phyloP scores from a whole-genome alignment of 495 filamentous ascomycete species.

The Penicillium paxilli region DNA sequence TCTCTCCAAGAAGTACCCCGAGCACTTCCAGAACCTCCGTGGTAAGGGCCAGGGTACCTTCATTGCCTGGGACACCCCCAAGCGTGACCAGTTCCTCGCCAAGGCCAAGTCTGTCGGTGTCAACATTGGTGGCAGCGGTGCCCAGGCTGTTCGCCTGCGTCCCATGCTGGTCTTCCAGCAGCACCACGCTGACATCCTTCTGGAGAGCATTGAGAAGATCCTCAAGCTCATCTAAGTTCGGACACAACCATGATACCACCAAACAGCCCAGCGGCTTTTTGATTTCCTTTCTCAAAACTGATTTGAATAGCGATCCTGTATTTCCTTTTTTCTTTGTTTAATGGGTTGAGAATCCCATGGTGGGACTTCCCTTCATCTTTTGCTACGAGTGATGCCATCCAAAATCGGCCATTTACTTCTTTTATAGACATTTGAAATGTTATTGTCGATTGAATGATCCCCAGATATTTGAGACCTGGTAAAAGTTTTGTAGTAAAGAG shows the following conservation, averaged over 20 bases:
- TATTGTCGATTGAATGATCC: conserved; percentile 17
- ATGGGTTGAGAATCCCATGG: not conserved
- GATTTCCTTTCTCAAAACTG: conserved; percentile 10
- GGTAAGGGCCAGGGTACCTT: conserved; percentile 96
- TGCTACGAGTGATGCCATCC: conserved; percentile 23
- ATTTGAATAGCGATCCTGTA: conserved; percentile 27
- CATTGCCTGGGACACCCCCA: conserved; percentile 90
- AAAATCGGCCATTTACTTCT: conserved; percentile 21
- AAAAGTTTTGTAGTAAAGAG: not conserved
- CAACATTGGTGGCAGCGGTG: conserved; percentile 91
- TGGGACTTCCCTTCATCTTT: conserved; percentile 4
- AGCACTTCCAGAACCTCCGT: conserved; percentile 83
- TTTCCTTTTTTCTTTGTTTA: conserved; percentile 11
- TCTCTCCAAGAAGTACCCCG: conserved; percentile 74
- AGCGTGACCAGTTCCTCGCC: conserved; percentile 79
- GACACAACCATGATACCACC: conserved; percentile 4
- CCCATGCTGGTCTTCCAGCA: conserved; percentile 97
- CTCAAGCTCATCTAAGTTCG: conserved; percentile 54
- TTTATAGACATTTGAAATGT: conserved; percentile 20
- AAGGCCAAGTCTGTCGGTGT: conserved; percentile 75
- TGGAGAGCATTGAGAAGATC: conserved; percentile 75
- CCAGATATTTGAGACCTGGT: not conserved
- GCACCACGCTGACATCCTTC: conserved; percentile 74
- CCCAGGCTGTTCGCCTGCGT: conserved; percentile 76
- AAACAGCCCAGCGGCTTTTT: conserved; percentile 10